phyloP scores from a whole-genome alignment of 2,329 filamentous ascomycete species.

The Penicillium sp. region DNA sequence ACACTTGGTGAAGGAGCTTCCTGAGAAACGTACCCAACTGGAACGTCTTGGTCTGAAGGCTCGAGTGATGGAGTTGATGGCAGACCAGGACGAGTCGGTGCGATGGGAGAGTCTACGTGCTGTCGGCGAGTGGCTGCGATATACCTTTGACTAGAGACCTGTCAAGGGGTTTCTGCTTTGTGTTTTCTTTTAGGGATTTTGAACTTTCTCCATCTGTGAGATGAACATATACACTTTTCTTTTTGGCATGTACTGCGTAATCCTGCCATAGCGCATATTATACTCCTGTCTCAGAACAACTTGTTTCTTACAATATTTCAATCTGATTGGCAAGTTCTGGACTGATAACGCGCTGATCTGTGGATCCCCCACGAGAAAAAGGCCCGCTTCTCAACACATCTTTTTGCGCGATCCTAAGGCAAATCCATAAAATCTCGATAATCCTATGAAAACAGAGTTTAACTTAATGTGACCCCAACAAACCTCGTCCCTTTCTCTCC shows the following conservation, averaged over 20 bases:
- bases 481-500: neutral
- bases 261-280: slow-evolving; percentile 24
- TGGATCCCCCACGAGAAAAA: slow-evolving; percentile 19
- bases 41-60: slow-evolving; percentile 84
- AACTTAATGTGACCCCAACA: neutral
- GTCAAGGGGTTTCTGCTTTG: slow-evolving; percentile 10
- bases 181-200: slow-evolving; percentile 11
- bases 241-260: slow-evolving; percentile 21
- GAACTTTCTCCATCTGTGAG: slow-evolving; percentile 8
- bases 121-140: slow-evolving; percentile 74
- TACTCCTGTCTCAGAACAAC: slow-evolving; percentile 8
- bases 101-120: slow-evolving; percentile 90
- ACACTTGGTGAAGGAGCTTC: slow-evolving; percentile 83
- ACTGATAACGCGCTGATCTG: slow-evolving; percentile 17
- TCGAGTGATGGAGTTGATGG: slow-evolving; percentile 91
- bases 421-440: neutral
- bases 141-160: slow-evolving; percentile 58
- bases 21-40: slow-evolving; percentile 75
- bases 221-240: slow-evolving; percentile 21
- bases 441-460: neutral
- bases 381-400: slow-evolving; percentile 18
- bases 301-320: slow-evolving; percentile 3
- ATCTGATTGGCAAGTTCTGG: slow-evolving; percentile 3
- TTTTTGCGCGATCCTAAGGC: neutral
- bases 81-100: slow-evolving; percentile 81